Conservation (phyloP, 768 basidiomycete species). For the Pisolithus albus region DNA sequence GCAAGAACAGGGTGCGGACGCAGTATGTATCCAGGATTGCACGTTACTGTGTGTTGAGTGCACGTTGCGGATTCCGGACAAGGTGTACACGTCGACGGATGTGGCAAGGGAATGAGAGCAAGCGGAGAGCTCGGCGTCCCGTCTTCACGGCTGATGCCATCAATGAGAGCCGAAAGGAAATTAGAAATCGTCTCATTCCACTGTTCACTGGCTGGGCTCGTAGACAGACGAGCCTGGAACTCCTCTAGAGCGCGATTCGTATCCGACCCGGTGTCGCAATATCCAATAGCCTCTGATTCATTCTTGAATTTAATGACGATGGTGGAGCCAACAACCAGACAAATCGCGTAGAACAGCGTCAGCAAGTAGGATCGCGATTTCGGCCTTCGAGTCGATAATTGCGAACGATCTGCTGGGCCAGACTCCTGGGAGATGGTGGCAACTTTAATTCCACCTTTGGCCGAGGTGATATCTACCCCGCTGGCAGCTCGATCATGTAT, state of each 20-base stretch:
- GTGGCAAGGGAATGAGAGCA: constrained; percentile 47
- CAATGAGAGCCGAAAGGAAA: constrained; percentile 20
- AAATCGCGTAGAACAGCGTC: constrained; percentile 36
- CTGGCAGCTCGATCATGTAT: background rate
- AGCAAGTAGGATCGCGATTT: constrained; percentile 26
- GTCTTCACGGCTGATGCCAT: constrained; percentile 23
- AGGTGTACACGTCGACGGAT: constrained; percentile 59
- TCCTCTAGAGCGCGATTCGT: constrained; percentile 53
- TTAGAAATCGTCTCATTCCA: constrained; percentile 47
- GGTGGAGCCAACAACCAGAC: constrained; percentile 30
- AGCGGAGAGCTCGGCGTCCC: constrained; percentile 46
- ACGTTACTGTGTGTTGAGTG: constrained; percentile 47
- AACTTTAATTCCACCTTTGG: constrained; percentile 22
- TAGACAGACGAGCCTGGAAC: constrained; percentile 38
- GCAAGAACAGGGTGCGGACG: constrained; percentile 54
- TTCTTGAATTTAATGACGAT: constrained; percentile 48
- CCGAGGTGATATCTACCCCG: constrained; percentile 7
- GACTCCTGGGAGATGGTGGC: constrained; percentile 33
- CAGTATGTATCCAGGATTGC: constrained; percentile 62
- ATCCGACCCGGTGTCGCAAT: constrained; percentile 58
- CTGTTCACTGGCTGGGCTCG: constrained; percentile 49
- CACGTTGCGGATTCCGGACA: constrained; percentile 70
- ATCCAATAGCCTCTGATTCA: constrained; percentile 68
- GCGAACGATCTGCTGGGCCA: constrained; percentile 10
- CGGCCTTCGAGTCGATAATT: constrained; percentile 9